A percentile compares a stretch with the other conserved stretches of the same genome.
phyloP scores from a whole-genome alignment of 352 stramenopile species.

The Globisporangium recalcitrans region DNA sequence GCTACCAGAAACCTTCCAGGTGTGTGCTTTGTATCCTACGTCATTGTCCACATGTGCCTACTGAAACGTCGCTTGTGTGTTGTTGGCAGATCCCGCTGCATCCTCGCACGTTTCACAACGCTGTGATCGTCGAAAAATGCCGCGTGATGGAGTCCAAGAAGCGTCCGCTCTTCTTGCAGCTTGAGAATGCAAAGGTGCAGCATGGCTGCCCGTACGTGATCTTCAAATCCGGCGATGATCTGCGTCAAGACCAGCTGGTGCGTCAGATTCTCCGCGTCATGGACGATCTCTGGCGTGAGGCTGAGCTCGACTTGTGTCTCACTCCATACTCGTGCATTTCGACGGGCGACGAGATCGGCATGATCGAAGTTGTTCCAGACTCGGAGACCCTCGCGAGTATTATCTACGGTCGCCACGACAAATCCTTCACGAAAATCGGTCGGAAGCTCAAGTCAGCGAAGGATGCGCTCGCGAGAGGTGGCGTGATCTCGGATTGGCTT shows the following conservation, averaged over 20 bases:
- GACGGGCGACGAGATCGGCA: constrained; percentile 80
- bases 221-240: constrained; percentile 91
- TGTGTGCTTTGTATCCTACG: background rate
- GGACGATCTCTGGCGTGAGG: constrained; percentile 87
- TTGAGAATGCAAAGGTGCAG: constrained; percentile 66
- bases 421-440: constrained; percentile 49
- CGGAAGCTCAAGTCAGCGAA: constrained; percentile 66
- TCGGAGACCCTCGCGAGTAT: constrained; percentile 87
- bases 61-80: background rate
- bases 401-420: constrained; percentile 67
- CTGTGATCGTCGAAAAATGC: constrained; percentile 76
- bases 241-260: constrained; percentile 92
- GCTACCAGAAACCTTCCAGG: constrained; percentile 83
- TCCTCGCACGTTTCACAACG: constrained; percentile 73
- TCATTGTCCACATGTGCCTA: too few species aligned
- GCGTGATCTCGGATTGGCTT: constrained; percentile 71
- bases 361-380: constrained; percentile 88
- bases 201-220: constrained; percentile 73
- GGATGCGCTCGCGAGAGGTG: constrained; percentile 54
- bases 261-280: constrained; percentile 90
- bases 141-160: constrained; percentile 94
- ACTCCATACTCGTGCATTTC: constrained; percentile 85
- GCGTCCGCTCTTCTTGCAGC: constrained; percentile 83
- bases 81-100: constrained; percentile 68
- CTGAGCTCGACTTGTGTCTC: constrained; percentile 80